phyloP scores from a whole-genome alignment of 78 protist species.

The Chrysochromulina parva region DNA sequence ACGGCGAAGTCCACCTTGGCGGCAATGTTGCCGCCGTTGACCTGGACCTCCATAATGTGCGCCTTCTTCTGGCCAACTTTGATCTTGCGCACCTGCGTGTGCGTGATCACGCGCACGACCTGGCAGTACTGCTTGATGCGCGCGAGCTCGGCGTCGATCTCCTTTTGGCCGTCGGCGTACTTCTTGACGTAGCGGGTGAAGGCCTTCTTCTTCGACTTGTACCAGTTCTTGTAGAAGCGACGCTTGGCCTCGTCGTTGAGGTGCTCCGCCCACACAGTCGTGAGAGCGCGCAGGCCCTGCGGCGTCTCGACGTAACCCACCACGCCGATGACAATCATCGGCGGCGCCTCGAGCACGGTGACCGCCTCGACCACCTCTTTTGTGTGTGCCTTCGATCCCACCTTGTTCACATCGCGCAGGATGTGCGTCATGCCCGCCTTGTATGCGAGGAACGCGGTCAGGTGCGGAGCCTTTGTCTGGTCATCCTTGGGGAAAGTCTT shows the following conservation, averaged over 20 bases:
- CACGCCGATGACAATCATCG: constrained; percentile 97
- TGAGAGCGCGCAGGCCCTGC: constrained; percentile 91
- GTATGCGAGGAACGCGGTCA: constrained; percentile 98
- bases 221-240: constrained; percentile 98
- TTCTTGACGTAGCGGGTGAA: constrained; percentile 92
- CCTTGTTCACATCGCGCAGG: constrained; percentile 95
- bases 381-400: constrained; percentile 95
- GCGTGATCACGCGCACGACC: constrained; percentile 98
- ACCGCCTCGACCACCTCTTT: constrained; percentile 99
- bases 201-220: constrained; percentile 89
- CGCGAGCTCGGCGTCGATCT: constrained; percentile 71
- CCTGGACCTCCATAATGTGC: constrained; percentile 98
- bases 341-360: constrained; percentile 98
- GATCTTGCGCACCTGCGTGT: constrained; percentile 94
- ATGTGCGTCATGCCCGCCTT: constrained; percentile 99
- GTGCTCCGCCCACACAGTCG: constrained; percentile 99
- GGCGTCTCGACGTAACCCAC: constrained; percentile 99
- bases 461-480: constrained; percentile 86
- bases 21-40: constrained; percentile 98
- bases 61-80: constrained; percentile 96
- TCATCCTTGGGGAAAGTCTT: constrained; percentile 98
- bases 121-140: constrained; percentile 92
- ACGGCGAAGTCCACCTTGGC: constrained; percentile 96
- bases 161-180: constrained; percentile 68
- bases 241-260: constrained; percentile 82